A percentile compares a stretch with the other conserved stretches of the same genome.
phyloP scores from a whole-genome alignment of 805 yeast species.

The Myxozyma nipponensis region DNA sequence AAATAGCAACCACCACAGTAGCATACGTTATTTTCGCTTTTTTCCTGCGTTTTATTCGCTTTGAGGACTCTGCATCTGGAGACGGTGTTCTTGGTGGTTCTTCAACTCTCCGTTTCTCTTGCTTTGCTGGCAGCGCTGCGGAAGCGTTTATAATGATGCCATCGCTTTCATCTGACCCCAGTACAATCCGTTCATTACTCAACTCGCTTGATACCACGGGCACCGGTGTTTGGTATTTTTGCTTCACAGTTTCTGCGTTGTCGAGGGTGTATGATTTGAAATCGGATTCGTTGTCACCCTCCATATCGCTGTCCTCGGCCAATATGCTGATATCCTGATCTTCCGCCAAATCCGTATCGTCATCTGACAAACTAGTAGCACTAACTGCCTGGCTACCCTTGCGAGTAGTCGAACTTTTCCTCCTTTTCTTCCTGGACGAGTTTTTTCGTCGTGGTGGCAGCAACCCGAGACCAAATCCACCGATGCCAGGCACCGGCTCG shows the following conservation, averaged over 20 bases:
- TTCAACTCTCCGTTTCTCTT: neutral
- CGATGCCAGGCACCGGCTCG: constrained; percentile 54
- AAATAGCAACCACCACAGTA: neutral
- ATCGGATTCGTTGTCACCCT: neutral
- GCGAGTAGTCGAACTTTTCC: neutral
- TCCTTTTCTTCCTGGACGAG: constrained; percentile 46
- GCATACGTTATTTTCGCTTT: constrained; percentile 23
- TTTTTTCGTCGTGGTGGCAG: constrained; percentile 62
- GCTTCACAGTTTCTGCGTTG: neutral
- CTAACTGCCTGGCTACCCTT: neutral
- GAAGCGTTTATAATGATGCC: neutral
- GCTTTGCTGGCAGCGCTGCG: neutral
- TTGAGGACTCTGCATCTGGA: constrained; percentile 16
- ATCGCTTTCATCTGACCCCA: neutral
- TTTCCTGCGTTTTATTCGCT: constrained; percentile 9
- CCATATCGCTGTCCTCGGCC: neutral
- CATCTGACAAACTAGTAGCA: neutral
- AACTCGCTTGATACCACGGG: neutral
- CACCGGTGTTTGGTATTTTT: constrained; percentile 5
- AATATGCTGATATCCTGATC: neutral
- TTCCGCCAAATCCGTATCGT: neutral
- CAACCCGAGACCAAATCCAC: constrained; percentile 72
- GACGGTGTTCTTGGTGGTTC: constrained; percentile 16
- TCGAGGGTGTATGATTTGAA: neutral
- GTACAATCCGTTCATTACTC: neutral